A percentile compares a stretch with the other conserved stretches of the same genome.
Conservation (phyloP, 148 eudicot genomes). For the Polygonum aviculare region DNA sequence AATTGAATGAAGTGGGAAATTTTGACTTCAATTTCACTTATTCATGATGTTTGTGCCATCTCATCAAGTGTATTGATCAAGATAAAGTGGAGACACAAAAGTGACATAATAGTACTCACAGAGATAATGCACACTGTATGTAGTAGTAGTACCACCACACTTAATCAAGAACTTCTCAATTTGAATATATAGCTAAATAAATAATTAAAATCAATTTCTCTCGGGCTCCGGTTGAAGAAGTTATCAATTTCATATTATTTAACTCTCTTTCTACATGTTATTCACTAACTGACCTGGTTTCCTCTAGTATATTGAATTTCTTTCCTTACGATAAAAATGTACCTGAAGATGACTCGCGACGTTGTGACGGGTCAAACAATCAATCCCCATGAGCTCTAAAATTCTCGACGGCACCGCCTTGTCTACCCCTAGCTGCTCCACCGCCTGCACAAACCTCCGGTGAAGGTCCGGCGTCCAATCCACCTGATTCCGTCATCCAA, state of each 20-base stretch:
- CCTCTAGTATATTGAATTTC: too few species aligned
- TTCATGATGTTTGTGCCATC: neutral
- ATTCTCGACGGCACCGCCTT: slow-evolving; percentile 98
- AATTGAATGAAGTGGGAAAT: neutral
- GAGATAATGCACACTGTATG: neutral
- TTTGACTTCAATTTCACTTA: neutral
- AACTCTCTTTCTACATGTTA: too few species aligned
- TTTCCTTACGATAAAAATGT: neutral
- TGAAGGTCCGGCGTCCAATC: slow-evolving; percentile 99
- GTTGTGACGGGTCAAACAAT: slow-evolving; percentile 95
- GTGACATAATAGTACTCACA: neutral
- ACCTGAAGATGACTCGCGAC: slow-evolving; percentile 99
- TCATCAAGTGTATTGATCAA: neutral
- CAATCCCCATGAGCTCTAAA: slow-evolving; percentile 90
- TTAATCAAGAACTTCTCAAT: too few species aligned
- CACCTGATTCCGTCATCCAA: slow-evolving; percentile 33
- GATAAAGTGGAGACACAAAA: neutral
- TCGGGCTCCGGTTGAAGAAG: too few species aligned
- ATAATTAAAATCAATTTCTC: too few species aligned
- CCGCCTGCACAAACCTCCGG: slow-evolving; percentile 92
- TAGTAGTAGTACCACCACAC: neutral
- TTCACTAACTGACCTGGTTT: too few species aligned
- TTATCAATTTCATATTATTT: too few species aligned
- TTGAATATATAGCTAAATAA: too few species aligned
- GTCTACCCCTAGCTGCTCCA: slow-evolving; percentile 94